A percentile compares a stretch with the other conserved stretches of the same genome.
These are phyloP conservation scores for Anthostomella pinea DNA, from an alignment of 2,329 filamentous ascomycete species.

Conservation along the genomic window DNA sequence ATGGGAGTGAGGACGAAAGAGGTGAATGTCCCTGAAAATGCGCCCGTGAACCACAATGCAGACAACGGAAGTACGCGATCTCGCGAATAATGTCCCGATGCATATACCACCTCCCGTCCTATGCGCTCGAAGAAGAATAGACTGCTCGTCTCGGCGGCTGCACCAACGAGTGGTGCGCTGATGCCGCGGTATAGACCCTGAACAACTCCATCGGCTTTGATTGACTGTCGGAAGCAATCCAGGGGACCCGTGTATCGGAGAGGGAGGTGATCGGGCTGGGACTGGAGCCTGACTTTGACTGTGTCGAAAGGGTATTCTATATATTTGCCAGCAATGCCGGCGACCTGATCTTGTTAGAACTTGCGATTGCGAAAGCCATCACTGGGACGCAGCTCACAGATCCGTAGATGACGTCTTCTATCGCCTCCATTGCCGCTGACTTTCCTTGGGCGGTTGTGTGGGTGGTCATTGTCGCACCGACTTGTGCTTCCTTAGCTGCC, in stretches of 20 bases:
- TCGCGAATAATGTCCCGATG: slow-evolving; percentile 44
- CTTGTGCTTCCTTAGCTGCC: slow-evolving; percentile 25
- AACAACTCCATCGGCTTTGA: slow-evolving; percentile 72
- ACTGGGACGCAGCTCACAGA: slow-evolving; percentile 56
- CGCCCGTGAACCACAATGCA: slow-evolving; percentile 76
- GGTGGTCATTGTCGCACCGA: slow-evolving; percentile 20
- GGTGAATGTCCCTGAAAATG: slow-evolving; percentile 82
- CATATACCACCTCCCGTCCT: slow-evolving; percentile 64
- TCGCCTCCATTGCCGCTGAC: slow-evolving; percentile 57
- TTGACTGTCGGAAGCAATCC: slow-evolving; percentile 89
- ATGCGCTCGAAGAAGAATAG: slow-evolving; percentile 89
- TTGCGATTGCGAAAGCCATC: neutral
- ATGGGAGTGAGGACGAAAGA: slow-evolving; percentile 91
- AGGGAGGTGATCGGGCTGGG: slow-evolving; percentile 82
- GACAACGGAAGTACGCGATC: slow-evolving; percentile 67
- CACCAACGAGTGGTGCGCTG: slow-evolving; percentile 83
- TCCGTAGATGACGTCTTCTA: slow-evolving; percentile 86
- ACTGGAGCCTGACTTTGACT: slow-evolving; percentile 94
- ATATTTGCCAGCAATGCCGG: slow-evolving; percentile 88
- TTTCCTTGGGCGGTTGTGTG: slow-evolving; percentile 11
- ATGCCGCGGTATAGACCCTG: slow-evolving; percentile 84
- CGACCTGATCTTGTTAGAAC: slow-evolving; percentile 49
- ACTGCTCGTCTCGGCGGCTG: slow-evolving; percentile 87
- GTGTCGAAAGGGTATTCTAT: slow-evolving; percentile 99
- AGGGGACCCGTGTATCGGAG: slow-evolving; percentile 81